These are phyloP conservation scores for Antarctomyces pellizariae DNA, from an alignment of 495 filamentous ascomycete species.

Conservation along the genomic window DNA sequence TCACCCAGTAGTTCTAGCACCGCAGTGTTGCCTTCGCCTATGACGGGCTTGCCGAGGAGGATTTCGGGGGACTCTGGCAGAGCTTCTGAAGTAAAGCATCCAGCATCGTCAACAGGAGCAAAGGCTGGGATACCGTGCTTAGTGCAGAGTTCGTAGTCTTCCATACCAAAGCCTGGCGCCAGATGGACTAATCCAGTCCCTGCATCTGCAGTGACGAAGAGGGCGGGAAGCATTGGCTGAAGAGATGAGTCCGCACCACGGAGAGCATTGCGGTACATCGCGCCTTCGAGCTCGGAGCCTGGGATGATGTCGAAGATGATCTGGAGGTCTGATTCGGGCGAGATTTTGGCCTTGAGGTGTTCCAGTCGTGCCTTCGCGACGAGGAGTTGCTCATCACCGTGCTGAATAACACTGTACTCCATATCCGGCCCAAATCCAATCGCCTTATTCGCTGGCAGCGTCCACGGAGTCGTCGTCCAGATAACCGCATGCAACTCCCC, in stretches of 20 bases:
- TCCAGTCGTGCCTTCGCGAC: conserved; percentile 43
- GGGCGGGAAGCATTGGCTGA: conserved; percentile 52
- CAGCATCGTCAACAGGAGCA: conserved; percentile 63
- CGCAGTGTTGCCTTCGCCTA: conserved; percentile 35
- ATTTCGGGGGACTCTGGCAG: conserved; percentile 37
- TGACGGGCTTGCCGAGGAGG: conserved; percentile 36
- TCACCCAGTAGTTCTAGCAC: conserved; percentile 42
- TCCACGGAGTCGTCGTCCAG: conserved; percentile 98
- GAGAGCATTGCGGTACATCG: conserved; percentile 42
- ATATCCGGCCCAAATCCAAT: conserved; percentile 56
- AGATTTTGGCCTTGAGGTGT: conserved; percentile 19
- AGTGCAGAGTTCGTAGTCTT: conserved; percentile 75
- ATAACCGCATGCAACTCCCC: conserved; percentile 44
- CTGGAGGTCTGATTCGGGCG: conserved; percentile 11
- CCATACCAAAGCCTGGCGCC: conserved; percentile 87
- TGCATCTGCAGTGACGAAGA: conserved; percentile 69
- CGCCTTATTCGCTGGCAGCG: conserved; percentile 74
- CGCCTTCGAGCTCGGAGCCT: conserved; percentile 39
- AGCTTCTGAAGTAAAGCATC: conserved; percentile 53
- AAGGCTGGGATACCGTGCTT: conserved; percentile 37
- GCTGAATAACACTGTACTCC: conserved; percentile 45
- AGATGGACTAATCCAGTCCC: conserved; percentile 85
- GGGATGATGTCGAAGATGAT: conserved; percentile 31
- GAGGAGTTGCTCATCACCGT: conserved; percentile 32
- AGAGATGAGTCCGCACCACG: conserved; percentile 24